These are phyloP conservation scores for Entonaema liquescens DNA, from an alignment of 495 filamentous ascomycete species.

Conservation along the genomic window DNA sequence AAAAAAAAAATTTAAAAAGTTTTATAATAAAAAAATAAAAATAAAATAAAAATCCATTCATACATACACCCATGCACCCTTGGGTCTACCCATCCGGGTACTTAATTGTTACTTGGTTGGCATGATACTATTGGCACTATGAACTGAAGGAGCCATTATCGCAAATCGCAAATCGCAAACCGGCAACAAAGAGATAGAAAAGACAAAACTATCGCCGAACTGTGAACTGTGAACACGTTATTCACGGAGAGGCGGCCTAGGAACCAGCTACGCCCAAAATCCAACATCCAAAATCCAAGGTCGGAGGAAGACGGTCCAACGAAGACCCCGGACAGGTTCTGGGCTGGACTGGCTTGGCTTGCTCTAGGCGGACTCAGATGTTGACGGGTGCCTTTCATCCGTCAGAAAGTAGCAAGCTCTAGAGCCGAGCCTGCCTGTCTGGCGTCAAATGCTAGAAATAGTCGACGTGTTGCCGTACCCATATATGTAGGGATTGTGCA, in stretches of 20 bases:
- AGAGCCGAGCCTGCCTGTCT: constrained; percentile 22
- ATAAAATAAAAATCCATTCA: background rate
- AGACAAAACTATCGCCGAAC: constrained; percentile 9
- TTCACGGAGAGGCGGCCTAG: constrained; percentile 15
- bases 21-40: background rate
- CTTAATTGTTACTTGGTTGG: background rate
- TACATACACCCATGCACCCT: constrained; percentile 2
- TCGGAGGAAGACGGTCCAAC: constrained; percentile 21
- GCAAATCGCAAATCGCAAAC: background rate
- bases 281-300: constrained; percentile 5
- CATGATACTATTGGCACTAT: background rate
- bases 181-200: background rate
- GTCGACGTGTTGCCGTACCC: constrained; percentile 31
- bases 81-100: background rate
- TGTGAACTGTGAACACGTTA: constrained; percentile 15
- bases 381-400: constrained; percentile 16
- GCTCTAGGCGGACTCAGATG: constrained; percentile 18
- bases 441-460: constrained; percentile 11
- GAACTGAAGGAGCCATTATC: background rate
- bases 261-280: background rate
- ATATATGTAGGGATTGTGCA: constrained; percentile 39
- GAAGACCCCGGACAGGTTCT: constrained; percentile 18
- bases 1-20: constrained; percentile 15
- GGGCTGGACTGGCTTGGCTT: constrained; percentile 15
- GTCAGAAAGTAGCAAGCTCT: constrained; percentile 4